Conservation (phyloP, 2,329 filamentous ascomycete genomes). For the Fusarium annulatum region DNA sequence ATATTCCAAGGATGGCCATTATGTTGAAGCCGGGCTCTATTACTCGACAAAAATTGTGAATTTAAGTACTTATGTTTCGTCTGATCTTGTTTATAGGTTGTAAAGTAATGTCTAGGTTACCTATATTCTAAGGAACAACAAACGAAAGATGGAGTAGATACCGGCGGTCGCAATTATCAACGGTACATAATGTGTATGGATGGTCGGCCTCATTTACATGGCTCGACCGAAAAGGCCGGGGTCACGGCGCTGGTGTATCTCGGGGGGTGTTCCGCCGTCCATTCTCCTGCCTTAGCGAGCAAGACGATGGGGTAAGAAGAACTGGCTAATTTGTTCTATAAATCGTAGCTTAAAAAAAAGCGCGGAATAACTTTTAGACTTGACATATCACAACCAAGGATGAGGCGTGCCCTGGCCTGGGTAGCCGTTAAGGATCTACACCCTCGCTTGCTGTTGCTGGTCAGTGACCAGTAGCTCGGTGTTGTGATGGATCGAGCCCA, state of each 20-base stretch:
- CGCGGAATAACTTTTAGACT: constrained; percentile 12
- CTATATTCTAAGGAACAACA: neutral
- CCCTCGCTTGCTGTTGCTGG: constrained; percentile 11
- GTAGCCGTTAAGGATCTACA: constrained; percentile 25
- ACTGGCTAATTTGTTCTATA: constrained; percentile 28
- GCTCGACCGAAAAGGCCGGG: constrained; percentile 24
- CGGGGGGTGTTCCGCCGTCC: constrained; percentile 27
- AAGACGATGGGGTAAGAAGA: constrained; percentile 15
- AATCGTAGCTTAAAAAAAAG: constrained; percentile 26
- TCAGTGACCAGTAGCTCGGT: constrained; percentile 12
- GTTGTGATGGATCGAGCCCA: constrained; percentile 22
- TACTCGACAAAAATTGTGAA: neutral
- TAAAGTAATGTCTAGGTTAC: constrained; percentile 26
- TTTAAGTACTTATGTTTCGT: neutral
- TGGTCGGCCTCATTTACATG: constrained; percentile 34
- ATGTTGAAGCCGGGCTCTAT: neutral
- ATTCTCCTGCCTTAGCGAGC: constrained; percentile 21
- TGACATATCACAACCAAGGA: constrained; percentile 8
- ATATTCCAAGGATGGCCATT: neutral
- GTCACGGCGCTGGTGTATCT: constrained; percentile 22
- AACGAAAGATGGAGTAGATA: constrained; percentile 34
- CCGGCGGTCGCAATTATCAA: constrained; percentile 1
- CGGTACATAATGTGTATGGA: constrained; percentile 2
- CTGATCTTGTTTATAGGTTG: constrained; percentile 25
- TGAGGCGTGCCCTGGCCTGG: constrained; percentile 3